Evolutionary conservation across 2,329 filamentous ascomycete species (phyloP).

Genomic region (Sphaerulina vaccinii): DNA sequence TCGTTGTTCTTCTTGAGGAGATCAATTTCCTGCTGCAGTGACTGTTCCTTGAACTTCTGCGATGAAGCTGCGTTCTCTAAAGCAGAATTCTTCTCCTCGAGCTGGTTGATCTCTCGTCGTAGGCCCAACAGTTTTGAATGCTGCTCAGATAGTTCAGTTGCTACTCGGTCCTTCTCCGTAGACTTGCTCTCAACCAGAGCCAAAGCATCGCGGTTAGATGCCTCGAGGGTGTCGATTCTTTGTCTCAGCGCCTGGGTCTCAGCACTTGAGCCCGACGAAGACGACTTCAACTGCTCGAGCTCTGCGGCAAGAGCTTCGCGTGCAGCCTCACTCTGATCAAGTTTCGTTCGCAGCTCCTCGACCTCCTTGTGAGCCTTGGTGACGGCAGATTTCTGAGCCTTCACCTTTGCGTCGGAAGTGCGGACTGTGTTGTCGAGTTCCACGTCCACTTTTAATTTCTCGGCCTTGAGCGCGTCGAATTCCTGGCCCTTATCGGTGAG

Average conservation of each 20-base stretch:
- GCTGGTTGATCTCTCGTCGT: constrained; percentile 73
- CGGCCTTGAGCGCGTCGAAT: constrained; percentile 75
- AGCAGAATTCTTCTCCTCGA: constrained; percentile 81
- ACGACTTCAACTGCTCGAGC: constrained; percentile 73
- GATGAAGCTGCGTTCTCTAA: constrained; percentile 76
- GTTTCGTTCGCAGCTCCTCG: constrained; percentile 74
- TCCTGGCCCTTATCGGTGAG: constrained; percentile 79
- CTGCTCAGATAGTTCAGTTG: constrained; percentile 81
- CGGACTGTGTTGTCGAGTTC: constrained; percentile 89
- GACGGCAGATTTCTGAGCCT: constrained; percentile 74
- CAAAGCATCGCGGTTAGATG: constrained; percentile 87
- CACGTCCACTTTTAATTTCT: constrained; percentile 86
- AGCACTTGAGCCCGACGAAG: constrained; percentile 68
- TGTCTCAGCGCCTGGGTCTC: constrained; percentile 75
- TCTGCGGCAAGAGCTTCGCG: constrained; percentile 77
- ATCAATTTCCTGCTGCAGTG: constrained; percentile 84
- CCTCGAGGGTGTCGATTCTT: constrained; percentile 82
- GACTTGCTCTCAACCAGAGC: constrained; percentile 88
- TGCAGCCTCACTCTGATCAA: constrained; percentile 77
- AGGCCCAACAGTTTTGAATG: constrained; percentile 85
- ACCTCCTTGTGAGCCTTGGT: constrained; percentile 83
- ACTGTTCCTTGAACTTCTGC: constrained; percentile 87
- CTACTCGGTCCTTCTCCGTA: constrained; percentile 77
- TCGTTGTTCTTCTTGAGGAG: constrained; percentile 86
- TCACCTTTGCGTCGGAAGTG: constrained; percentile 76